Percentiles rank a stretch among this genome's conserved stretches.
phyloP scores from a whole-genome alignment of 352 stramenopile genomes.

The Globisporangium parvum region DNA sequence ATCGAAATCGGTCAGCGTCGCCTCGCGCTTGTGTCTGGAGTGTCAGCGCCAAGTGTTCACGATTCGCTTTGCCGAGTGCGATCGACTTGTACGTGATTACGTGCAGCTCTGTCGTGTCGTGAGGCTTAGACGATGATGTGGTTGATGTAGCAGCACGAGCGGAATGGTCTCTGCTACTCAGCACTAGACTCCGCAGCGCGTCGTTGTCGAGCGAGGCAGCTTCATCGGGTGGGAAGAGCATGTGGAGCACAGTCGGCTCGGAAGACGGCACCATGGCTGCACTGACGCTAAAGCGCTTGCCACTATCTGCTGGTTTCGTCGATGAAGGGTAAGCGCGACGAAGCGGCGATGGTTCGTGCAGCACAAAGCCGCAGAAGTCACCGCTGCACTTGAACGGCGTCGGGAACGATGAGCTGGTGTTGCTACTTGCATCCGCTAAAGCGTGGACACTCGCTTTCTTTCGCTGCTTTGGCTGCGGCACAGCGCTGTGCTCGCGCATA shows the following conservation, averaged over 20 bases:
- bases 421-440: background rate
- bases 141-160: background rate
- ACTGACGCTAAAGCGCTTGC: background rate
- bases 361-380: slow-evolving; percentile 60
- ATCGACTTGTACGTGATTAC: slow-evolving; percentile 81
- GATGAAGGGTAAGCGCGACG: background rate
- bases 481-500: background rate
- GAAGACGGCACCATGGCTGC: background rate
- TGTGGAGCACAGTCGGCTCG: slow-evolving; percentile 27
- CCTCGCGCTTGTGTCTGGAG: slow-evolving; percentile 9
- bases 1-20: background rate
- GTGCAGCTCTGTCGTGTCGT: slow-evolving; percentile 22
- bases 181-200: slow-evolving; percentile 29
- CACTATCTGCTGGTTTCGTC: background rate
- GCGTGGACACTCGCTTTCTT: background rate
- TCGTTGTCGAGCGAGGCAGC: slow-evolving; percentile 28
- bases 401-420: slow-evolving; percentile 26
- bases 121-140: background rate
- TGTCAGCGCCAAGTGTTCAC: slow-evolving; percentile 26
- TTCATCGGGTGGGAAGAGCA: slow-evolving; percentile 52
- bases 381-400: slow-evolving; percentile 76
- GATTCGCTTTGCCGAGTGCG: slow-evolving; percentile 54
- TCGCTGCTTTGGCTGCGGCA: background rate
- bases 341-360: slow-evolving; percentile 24
- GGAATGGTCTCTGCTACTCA: background rate